Evolutionary conservation across 2,329 filamentous ascomycete genomes (phyloP).

Genomic region (Phaeophleospora eucalypticola): DNA sequence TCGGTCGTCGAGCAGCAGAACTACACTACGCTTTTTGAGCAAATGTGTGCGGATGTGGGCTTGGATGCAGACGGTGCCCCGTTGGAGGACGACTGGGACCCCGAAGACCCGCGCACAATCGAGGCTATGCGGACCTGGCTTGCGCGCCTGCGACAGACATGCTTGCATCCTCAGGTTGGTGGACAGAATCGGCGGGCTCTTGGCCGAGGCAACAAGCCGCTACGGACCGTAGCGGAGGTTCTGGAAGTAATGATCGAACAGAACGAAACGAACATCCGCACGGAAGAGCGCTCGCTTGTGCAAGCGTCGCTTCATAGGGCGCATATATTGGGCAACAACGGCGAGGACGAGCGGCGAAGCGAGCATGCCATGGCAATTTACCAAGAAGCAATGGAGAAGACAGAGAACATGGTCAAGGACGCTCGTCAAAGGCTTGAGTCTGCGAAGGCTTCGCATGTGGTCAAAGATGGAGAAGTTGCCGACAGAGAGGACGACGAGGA

Average conservation of each 20-base stretch:
- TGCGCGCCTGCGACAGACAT: constrained; percentile 72
- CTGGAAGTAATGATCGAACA: constrained; percentile 88
- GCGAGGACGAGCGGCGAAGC: constrained; percentile 49
- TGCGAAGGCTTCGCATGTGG: constrained; percentile 38
- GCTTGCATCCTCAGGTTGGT: constrained; percentile 80
- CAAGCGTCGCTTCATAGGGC: constrained; percentile 67
- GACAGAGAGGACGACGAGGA: constrained; percentile 34
- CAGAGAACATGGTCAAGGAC: constrained; percentile 54
- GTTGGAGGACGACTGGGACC: constrained; percentile 58
- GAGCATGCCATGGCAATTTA: constrained; percentile 68
- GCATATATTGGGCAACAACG: constrained; percentile 74
- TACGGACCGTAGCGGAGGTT: constrained; percentile 81
- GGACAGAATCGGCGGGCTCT: constrained; percentile 60
- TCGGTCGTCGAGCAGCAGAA: constrained; percentile 87
- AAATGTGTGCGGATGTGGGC: constrained; percentile 68
- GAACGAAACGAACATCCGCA: constrained; percentile 62
- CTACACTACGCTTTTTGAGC: constrained; percentile 69
- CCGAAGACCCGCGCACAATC: constrained; percentile 52
- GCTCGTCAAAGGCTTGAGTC: constrained; percentile 58
- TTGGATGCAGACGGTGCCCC: constrained; percentile 64
- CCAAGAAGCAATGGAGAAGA: constrained; percentile 45
- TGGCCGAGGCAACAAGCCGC: constrained; percentile 57
- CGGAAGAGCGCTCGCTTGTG: constrained; percentile 64
- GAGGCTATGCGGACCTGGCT: constrained; percentile 78
- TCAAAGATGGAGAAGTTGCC: constrained; percentile 8